Evolutionary conservation across 441 rosid species (phyloP).

Genomic region (Populus tomentosa): DNA sequence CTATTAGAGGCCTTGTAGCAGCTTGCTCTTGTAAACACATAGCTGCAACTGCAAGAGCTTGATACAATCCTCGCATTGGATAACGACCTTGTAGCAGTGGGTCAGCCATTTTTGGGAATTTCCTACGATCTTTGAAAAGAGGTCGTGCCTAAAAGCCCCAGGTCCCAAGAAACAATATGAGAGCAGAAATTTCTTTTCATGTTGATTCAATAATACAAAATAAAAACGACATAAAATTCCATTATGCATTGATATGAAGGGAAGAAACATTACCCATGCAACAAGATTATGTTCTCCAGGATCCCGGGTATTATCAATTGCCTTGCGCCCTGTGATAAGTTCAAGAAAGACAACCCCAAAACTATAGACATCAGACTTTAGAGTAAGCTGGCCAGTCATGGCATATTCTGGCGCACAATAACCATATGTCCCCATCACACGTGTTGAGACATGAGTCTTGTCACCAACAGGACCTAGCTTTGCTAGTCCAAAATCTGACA

Average conservation of each 20-base stretch:
- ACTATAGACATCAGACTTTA: slow-evolving; percentile 96
- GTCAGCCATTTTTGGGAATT: slow-evolving; percentile 96
- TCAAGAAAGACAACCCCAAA: slow-evolving; percentile 98
- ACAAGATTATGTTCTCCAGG: slow-evolving; percentile 96
- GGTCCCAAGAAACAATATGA: slow-evolving; percentile 4
- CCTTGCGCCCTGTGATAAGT: slow-evolving; percentile 96
- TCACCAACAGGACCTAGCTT: no score
- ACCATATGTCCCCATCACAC: no score
- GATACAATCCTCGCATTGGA: slow-evolving; percentile 94
- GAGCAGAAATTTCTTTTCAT: neutral
- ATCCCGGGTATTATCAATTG: slow-evolving; percentile 74
- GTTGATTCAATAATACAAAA: neutral
- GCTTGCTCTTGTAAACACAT: slow-evolving; percentile 99
- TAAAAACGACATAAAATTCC: neutral
- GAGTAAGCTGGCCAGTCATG: slow-evolving; percentile 87
- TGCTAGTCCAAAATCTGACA: no score
- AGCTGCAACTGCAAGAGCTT: slow-evolving; percentile 98
- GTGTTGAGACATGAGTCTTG: no score
- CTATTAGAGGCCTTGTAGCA: slow-evolving; percentile 90
- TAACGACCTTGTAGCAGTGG: slow-evolving; percentile 84
- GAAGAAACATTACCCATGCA: slow-evolving; percentile 69
- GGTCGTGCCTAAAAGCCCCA: slow-evolving; percentile 73
- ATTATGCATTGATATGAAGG: neutral
- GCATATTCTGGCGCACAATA: no score
- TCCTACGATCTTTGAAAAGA: slow-evolving; percentile 90